These are phyloP conservation scores for Filosporella fistucella DNA, from an alignment of 495 filamentous ascomycete species.

Conservation along the genomic window DNA sequence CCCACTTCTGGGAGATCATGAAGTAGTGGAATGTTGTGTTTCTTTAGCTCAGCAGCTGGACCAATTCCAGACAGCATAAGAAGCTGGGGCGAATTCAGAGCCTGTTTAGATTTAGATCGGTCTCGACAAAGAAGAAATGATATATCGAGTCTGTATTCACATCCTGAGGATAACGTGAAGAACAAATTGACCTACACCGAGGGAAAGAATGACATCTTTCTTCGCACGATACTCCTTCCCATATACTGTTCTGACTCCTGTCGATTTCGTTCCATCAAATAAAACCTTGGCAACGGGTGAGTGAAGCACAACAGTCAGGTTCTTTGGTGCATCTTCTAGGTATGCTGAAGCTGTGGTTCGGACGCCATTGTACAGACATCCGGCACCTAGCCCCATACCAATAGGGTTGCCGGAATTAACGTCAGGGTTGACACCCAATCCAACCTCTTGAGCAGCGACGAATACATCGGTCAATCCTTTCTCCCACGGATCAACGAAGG, in stretches of 20 bases:
- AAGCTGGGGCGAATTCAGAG: conserved; percentile 54
- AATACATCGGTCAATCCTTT: conserved; percentile 40
- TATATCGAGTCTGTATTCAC: background rate
- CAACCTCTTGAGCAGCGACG: conserved; percentile 39
- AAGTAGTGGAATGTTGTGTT: conserved; percentile 47
- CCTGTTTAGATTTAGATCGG: no score
- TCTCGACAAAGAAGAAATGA: no score
- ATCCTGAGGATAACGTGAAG: background rate
- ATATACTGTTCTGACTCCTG: conserved; percentile 40
- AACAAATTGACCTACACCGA: conserved; percentile 28
- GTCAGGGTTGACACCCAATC: conserved; percentile 46
- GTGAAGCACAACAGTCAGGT: conserved; percentile 46
- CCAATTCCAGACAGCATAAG: conserved; percentile 65
- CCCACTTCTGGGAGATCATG: conserved; percentile 46
- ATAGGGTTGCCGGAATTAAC: conserved; percentile 58
- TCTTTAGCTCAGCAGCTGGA: conserved; percentile 42
- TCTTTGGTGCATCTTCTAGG: conserved; percentile 35
- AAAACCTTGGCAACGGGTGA: conserved; percentile 45
- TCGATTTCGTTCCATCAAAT: conserved; percentile 43
- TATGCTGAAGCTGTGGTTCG: conserved; percentile 50
- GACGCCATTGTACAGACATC: conserved; percentile 40
- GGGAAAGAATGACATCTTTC: conserved; percentile 54
- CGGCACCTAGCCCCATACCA: conserved; percentile 46
- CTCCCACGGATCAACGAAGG: conserved; percentile 45
- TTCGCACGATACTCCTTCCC: conserved; percentile 36